Conservation (phyloP, 306 rosid genomes). For the Senna tora region DNA sequence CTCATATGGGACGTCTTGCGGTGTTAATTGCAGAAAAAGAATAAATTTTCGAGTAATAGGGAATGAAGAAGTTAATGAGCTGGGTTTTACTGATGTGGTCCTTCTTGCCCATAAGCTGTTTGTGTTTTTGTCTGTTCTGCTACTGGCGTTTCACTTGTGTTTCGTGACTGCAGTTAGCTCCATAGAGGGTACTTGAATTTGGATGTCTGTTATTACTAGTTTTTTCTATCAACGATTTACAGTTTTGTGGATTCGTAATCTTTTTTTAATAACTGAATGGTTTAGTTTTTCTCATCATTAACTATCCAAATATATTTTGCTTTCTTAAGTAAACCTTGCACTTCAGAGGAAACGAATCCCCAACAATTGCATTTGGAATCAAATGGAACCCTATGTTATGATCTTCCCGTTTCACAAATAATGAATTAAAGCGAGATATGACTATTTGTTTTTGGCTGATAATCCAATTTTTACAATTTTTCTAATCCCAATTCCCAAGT, state of each 20-base stretch:
- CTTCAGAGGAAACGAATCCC: background rate
- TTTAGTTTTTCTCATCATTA: background rate
- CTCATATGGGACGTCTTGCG: too few species aligned
- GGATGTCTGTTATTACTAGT: background rate
- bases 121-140: slow-evolving; percentile 23
- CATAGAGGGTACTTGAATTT: background rate
- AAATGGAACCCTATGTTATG: background rate
- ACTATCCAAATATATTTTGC: too few species aligned
- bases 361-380: background rate
- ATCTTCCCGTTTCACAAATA: background rate
- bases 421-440: background rate
- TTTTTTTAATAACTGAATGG: background rate
- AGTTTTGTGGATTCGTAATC: background rate
- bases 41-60: background rate
- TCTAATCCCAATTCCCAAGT: background rate
- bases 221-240: background rate
- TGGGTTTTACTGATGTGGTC: background rate
- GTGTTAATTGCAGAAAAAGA: background rate
- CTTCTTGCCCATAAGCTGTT: slow-evolving; percentile 41
- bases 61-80: too few species aligned
- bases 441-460: background rate
- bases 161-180: background rate
- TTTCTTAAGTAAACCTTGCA: background rate
- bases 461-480: background rate
- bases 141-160: background rate